Evolutionary conservation across 2,329 filamentous ascomycete genomes (phyloP).

Genomic region (Trichoderma sp.): DNA sequence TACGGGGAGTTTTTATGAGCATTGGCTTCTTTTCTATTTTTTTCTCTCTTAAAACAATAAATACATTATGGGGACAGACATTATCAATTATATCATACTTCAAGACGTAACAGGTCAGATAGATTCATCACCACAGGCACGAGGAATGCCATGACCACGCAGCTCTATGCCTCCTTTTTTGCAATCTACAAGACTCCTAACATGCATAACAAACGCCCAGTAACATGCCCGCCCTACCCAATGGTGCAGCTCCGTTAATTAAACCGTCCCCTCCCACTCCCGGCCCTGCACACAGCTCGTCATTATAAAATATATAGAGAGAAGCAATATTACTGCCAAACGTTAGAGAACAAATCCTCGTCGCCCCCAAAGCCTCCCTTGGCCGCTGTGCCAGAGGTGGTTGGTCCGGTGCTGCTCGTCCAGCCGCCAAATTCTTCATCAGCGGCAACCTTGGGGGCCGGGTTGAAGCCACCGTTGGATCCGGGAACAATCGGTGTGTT

Average conservation of each 20-base stretch:
- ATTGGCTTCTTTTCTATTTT: not conserved
- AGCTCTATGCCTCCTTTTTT: conserved; percentile 19
- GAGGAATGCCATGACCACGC: not conserved
- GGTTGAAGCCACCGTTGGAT: conserved; percentile 62
- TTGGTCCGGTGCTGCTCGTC: conserved; percentile 66
- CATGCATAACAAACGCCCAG: conserved; percentile 33
- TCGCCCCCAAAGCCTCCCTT: conserved; percentile 61
- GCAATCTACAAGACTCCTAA: conserved; percentile 34
- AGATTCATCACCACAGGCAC: conserved; percentile 6
- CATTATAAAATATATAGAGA: not conserved
- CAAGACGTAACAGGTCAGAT: not conserved
- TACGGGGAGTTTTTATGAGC: not conserved
- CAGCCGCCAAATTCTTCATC: conserved; percentile 97
- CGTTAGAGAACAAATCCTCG: conserved; percentile 93
- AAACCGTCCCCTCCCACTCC: conserved; percentile 21
- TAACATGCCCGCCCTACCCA: conserved; percentile 31
- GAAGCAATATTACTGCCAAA: conserved; percentile 67
- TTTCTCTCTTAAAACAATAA: not conserved
- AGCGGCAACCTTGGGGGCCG: conserved; percentile 68
- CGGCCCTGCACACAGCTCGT: not conserved
- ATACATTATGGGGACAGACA: conserved; percentile 12
- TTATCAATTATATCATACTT: conserved; percentile 6
- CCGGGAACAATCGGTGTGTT: conserved; percentile 61
- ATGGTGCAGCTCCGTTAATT: conserved; percentile 21
- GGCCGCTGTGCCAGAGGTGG: conserved; percentile 49